Base-by-base conservation (phyloP, 2,329 filamentous ascomycete species). In the Xylaria sp. region DNA sequence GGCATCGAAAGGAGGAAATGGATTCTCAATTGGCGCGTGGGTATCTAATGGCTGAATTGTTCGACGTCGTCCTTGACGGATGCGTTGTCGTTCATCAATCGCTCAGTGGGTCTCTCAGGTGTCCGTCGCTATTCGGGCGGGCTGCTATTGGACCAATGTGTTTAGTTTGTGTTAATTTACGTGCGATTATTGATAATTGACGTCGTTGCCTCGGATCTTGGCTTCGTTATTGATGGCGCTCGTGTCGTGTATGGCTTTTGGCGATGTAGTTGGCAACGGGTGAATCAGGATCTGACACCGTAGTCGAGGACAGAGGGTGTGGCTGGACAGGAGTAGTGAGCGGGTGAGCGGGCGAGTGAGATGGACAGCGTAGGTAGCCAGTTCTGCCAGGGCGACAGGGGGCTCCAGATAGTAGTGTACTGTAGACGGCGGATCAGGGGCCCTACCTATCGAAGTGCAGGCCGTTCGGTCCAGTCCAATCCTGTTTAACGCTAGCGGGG, bases 1-100 rank as follows among this genome's bases (percentile, higher is more conserved):
- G 69, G 71, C 72, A 74, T 74, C 65, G 71, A 70, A 59, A 64
- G 46, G 38, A 46, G 40, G 46, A 42, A 46, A 40, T 43, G 56
- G 6, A 47, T 53, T 6, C 43, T 51, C 68, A 21, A 54, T 52
- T 56, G 38, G 37, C 12, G 8, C 17, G 43, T 28, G 3, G 12
- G 23, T 25, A 15, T 60, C 25, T 3, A 42, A 37, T n/a, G 17
- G 28, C 15, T 28, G 19, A 49, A 35, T 50, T 37, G 60, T 46
- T 57, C 52, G 43, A 51, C 23, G 7, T 38, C 47, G 19, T 43
- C n/a, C 46, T 43, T 17, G 11, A 9, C 21, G 11, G 12, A 9
- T 21, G 38, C 21, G 19, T 25, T 21, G 46, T 47, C 33, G 63
- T 37, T 21, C 2, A 42, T 45, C 45, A 40, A 60, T 33, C 49